Conservation (phyloP, 345 rosid genomes). For the Gossypium thurberi region DNA sequence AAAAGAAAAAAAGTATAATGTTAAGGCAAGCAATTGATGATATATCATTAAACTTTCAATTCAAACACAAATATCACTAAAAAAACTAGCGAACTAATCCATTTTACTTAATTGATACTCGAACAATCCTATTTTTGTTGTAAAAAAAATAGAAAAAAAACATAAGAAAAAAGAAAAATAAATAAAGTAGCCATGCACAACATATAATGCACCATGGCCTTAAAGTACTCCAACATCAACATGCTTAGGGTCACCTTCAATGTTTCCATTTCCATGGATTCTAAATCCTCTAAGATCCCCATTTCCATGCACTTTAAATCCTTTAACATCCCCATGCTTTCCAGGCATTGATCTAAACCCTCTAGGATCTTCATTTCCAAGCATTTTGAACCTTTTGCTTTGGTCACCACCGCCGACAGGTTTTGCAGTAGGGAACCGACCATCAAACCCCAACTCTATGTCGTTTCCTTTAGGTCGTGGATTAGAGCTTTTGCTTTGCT, state of each 20-base stretch:
- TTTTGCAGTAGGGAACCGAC: slow-evolving; percentile 18
- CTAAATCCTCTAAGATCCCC: slow-evolving; percentile 18
- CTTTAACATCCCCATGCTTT: not conserved
- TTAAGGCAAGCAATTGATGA: not conserved
- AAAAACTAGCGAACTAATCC: too few species aligned
- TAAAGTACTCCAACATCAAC: slow-evolving; percentile 12
- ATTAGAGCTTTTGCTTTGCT: slow-evolving; percentile 7
- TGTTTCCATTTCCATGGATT: slow-evolving; percentile 15
- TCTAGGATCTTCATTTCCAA: not conserved
- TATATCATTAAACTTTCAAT: not conserved
- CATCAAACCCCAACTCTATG: slow-evolving; percentile 45
- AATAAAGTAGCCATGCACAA: not conserved
- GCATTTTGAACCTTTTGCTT: slow-evolving; percentile 13
- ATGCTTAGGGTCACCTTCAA: slow-evolving; percentile 9
- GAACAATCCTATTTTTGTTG: too few species aligned
- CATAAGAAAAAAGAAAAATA: not conserved
- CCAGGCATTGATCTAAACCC: slow-evolving; percentile 5
- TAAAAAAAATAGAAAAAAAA: not conserved
- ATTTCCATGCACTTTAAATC: not conserved
- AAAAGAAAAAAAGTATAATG: too few species aligned
- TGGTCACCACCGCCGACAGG: slow-evolving; percentile 8
- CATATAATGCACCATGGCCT: slow-evolving; percentile 7
- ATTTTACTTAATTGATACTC: too few species aligned
- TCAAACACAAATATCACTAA: not conserved
- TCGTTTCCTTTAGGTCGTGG: slow-evolving; percentile 21